Evolutionary conservation across 169 alveolate genomes (phyloP).

Genomic region (Eimeria necatrix): DNA sequence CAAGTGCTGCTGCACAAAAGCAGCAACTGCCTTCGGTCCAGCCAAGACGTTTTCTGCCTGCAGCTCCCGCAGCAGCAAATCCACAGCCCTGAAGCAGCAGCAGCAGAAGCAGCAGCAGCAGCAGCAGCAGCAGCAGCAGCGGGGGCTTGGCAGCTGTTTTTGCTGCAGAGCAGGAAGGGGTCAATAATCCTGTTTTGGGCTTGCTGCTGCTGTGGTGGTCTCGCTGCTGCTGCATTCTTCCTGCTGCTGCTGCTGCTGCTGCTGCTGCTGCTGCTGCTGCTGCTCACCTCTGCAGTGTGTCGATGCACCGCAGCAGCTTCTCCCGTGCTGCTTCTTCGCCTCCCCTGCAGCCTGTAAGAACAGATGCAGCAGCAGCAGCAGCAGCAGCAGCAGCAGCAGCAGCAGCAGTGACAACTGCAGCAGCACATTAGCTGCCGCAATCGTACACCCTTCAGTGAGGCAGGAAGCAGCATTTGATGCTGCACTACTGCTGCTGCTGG

Average conservation of each 20-base stretch:
- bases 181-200: background rate
- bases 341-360: background rate
- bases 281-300: slow-evolving; percentile 39
- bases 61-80: background rate
- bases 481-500: background rate
- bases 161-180: background rate
- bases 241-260: slow-evolving; percentile 41
- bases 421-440: background rate
- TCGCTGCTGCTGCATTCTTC: background rate
- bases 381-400: background rate
- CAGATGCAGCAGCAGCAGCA: background rate
- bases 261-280: slow-evolving; percentile 61
- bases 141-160: background rate
- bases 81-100: slow-evolving; percentile 26
- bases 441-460: too few relatives aligned
- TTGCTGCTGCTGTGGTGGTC: background rate
- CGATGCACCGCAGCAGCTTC: slow-evolving; percentile 61
- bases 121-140: slow-evolving; percentile 7
- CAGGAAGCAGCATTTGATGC: background rate
- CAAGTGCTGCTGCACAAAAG: background rate
- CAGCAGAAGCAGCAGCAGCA: slow-evolving; percentile 34
- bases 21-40: background rate
- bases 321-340: slow-evolving; percentile 6
- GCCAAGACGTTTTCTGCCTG: background rate
- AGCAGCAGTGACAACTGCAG: background rate